A percentile compares a stretch with the other conserved stretches of the same genome.
These are phyloP conservation scores for Mucor lusitanicus DNA, from an alignment of 371 early-diverging fungal genomes.

Conservation along the genomic window DNA sequence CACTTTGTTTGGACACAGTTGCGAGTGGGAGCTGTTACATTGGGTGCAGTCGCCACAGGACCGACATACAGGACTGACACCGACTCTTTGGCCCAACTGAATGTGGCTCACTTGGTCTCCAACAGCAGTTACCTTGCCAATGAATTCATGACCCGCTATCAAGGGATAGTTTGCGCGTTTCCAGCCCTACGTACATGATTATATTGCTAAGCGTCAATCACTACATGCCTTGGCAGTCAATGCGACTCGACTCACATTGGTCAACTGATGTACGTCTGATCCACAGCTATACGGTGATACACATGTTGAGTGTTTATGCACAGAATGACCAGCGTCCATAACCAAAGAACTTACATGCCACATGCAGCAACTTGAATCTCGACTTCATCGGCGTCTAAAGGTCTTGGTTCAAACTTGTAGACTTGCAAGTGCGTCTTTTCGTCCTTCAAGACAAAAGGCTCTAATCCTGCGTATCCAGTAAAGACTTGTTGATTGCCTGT, in stretches of 20 bases:
- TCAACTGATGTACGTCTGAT: conserved; percentile 48
- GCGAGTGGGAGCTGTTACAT: conserved; percentile 37
- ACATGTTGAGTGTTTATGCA: background rate
- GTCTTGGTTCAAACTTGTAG: conserved; percentile 45
- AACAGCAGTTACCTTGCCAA: conserved; percentile 62
- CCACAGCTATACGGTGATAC: conserved; percentile 44
- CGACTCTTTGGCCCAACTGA: conserved; percentile 71
- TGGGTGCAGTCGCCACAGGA: conserved; percentile 40
- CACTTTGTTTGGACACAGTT: conserved; percentile 41
- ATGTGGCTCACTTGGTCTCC: conserved; percentile 52
- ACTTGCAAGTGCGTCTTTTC: conserved; percentile 32
- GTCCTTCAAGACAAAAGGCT: conserved; percentile 27
- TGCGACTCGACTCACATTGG: conserved; percentile 18
- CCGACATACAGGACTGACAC: conserved; percentile 64
- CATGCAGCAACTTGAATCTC: conserved; percentile 62
- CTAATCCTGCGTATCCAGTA: conserved; percentile 38
- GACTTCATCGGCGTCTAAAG: conserved; percentile 54
- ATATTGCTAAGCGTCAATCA: conserved; percentile 2
- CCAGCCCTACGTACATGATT: conserved; percentile 40
- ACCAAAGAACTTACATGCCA: conserved; percentile 45
- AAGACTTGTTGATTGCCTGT: conserved; percentile 21
- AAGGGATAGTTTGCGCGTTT: conserved; percentile 52
- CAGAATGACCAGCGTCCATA: background rate
- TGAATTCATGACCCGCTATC: conserved; percentile 79
- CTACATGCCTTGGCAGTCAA: background rate